A percentile compares a stretch with the other conserved stretches of the same genome.
Evolutionary conservation across 352 stramenopile species (phyloP).

Genomic region (Pythium utonaiense): DNA sequence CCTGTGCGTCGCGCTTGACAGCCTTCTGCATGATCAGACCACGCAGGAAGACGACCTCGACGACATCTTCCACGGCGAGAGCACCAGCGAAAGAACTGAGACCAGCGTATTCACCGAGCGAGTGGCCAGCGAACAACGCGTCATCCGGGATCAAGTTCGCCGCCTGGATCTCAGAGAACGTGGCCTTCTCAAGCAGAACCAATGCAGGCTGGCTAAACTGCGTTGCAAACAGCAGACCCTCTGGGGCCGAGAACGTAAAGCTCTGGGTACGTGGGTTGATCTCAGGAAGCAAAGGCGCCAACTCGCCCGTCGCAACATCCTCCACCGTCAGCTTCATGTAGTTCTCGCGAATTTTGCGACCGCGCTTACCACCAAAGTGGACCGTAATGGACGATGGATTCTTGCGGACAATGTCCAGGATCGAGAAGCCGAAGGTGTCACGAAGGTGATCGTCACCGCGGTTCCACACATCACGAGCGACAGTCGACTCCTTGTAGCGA

Average conservation of each 20-base stretch:
- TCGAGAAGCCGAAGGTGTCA: constrained; percentile 83
- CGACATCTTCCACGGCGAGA: constrained; percentile 64
- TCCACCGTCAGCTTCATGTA: constrained; percentile 78
- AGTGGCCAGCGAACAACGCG: constrained; percentile 80
- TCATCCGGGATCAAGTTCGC: constrained; percentile 71
- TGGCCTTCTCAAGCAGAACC: constrained; percentile 82
- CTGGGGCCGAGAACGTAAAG: constrained; percentile 74
- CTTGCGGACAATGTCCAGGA: constrained; percentile 84
- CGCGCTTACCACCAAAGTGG: constrained; percentile 82
- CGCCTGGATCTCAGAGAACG: constrained; percentile 77
- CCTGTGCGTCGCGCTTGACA: constrained; percentile 35
- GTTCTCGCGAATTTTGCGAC: constrained; percentile 79
- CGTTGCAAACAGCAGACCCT: constrained; percentile 80
- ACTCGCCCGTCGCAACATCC: constrained; percentile 48
- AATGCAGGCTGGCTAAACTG: constrained; percentile 85
- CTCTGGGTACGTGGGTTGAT: constrained; percentile 80
- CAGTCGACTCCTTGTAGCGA: constrained; percentile 63
- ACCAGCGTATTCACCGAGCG: constrained; percentile 86
- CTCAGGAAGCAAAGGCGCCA: constrained; percentile 66
- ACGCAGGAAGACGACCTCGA: constrained; percentile 83
- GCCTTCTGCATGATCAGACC: constrained; percentile 44
- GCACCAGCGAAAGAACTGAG: constrained; percentile 74
- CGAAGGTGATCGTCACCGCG: constrained; percentile 66
- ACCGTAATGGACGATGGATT: constrained; percentile 84
- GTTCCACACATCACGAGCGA: constrained; percentile 81